These are phyloP conservation scores for Purpureocillium takamizusanense DNA, from an alignment of 2,329 filamentous ascomycete species.

Conservation along the genomic window DNA sequence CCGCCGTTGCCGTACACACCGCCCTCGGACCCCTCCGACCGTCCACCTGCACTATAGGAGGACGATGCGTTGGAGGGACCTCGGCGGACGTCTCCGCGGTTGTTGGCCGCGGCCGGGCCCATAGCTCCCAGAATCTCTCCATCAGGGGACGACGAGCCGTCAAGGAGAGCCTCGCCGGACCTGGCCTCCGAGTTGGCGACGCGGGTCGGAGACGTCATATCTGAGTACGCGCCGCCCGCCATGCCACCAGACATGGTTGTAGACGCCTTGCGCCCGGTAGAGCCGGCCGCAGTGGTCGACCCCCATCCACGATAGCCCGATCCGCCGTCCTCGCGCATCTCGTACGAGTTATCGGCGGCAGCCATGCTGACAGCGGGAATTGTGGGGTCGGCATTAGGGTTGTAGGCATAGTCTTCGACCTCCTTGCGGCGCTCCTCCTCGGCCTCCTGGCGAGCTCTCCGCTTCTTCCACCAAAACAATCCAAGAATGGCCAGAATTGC, in stretches of 20 bases:
- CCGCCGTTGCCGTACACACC: slow-evolving; percentile 36
- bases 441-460: slow-evolving; percentile 74
- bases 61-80: slow-evolving; percentile 95
- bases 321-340: slow-evolving; percentile 69
- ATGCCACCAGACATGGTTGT: slow-evolving; percentile 78
- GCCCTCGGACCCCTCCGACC: slow-evolving; percentile 59
- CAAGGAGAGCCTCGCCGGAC: slow-evolving; percentile 55
- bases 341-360: slow-evolving; percentile 48
- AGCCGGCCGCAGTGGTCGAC: slow-evolving; percentile 58
- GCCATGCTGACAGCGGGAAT: slow-evolving; percentile 43
- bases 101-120: slow-evolving; percentile 60
- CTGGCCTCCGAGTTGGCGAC: slow-evolving; percentile 58
- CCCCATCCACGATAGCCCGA: slow-evolving; percentile 94
- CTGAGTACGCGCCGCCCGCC: slow-evolving; percentile 60
- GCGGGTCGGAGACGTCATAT: slow-evolving; percentile 60
- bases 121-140: slow-evolving; percentile 78
- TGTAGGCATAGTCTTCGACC: slow-evolving; percentile 94
- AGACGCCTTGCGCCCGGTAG: slow-evolving; percentile 72
- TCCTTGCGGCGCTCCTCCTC: slow-evolving; percentile 90
- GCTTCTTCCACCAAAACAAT: slow-evolving; percentile 80
- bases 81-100: slow-evolving; percentile 67
- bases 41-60: slow-evolving; percentile 75
- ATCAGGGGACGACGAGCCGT: slow-evolving; percentile 49
- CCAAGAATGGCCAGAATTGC: slow-evolving; percentile 68
- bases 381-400: slow-evolving; percentile 91